Conservation (phyloP, 2,329 filamentous ascomycete genomes). For the Aspergillus puulaauensis region DNA sequence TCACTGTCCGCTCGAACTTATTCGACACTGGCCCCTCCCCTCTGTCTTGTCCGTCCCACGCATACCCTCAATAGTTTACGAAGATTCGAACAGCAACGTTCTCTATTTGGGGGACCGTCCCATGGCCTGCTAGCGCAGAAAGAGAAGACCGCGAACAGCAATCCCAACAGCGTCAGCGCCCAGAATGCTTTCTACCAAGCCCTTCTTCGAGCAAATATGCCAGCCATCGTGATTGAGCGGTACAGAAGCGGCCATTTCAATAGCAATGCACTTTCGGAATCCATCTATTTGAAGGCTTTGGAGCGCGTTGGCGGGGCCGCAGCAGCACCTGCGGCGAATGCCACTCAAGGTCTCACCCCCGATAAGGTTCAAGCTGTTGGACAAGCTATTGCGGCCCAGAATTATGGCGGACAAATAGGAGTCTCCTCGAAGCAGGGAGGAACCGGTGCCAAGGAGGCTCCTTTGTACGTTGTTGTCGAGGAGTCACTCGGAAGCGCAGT, state of each 20-base stretch:
- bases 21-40: slow-evolving; percentile 32
- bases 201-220: slow-evolving; percentile 87
- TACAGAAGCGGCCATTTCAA: slow-evolving; percentile 86
- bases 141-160: slow-evolving; percentile 90
- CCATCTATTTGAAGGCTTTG: slow-evolving; percentile 75
- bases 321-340: slow-evolving; percentile 20
- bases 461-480: slow-evolving; percentile 94
- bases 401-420: slow-evolving; percentile 64
- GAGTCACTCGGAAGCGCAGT: slow-evolving; percentile 76
- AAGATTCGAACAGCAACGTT: slow-evolving; percentile 36
- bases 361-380: slow-evolving; percentile 75
- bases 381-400: slow-evolving; percentile 75
- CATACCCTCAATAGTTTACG: slow-evolving; percentile 26
- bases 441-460: slow-evolving; percentile 73
- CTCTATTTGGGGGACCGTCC: slow-evolving; percentile 40
- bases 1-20: slow-evolving; percentile 27
- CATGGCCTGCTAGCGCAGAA: slow-evolving; percentile 72
- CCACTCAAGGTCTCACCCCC: slow-evolving; percentile 47
- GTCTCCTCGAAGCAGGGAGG: slow-evolving; percentile 50
- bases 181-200: slow-evolving; percentile 95
- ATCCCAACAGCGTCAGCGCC: slow-evolving; percentile 79
- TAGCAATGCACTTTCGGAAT: slow-evolving; percentile 72
- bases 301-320: slow-evolving; percentile 55
- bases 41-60: slow-evolving; percentile 24
- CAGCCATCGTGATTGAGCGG: slow-evolving; percentile 85